Base-by-base conservation (phyloP, 768 basidiomycete species). In the Daedaleopsis nitida region DNA sequence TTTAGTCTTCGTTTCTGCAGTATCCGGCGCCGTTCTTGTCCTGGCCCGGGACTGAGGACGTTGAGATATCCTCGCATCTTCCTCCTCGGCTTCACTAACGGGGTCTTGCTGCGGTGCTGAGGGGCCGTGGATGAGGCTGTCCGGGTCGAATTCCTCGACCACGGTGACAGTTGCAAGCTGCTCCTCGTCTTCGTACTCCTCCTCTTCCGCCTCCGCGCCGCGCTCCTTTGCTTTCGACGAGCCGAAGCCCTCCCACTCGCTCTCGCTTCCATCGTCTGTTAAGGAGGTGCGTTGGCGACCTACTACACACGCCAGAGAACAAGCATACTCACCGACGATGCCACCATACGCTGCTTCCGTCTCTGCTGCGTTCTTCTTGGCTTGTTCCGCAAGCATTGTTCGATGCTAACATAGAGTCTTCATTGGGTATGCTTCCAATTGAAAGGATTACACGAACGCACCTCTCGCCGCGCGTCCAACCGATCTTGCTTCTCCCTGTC, bases 91-190 rank as follows among this genome's bases (percentile, higher is more conserved):
- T 49, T 59, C 39, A 27, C 57, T 59, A 16, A 43, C 62, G 10
- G 17, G 39, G 39, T 24, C 59, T 38, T 45, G 67, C 69, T 42
- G 66, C 54, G 21, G 63, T 52, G 66, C 47, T 32, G 60, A 21
- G 23, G 63, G 62, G 8, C 79, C 86, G 64, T 86, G 81, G 35
- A 83, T 78, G 70, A 87, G 73, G 47, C 79, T 74, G 67, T 84
- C 81, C 21, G 91, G 86, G 72, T 96, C 92, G 72, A 96, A 92
- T 72, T 97, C 93, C 71, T 97, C 92, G 14, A 92, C 87, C 52
- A 97, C 87, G 16, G 94, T 95, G 48, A 97, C 94, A 17, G 91
- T 93, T 48, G 95, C 92, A 35, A 92, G 80, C 62, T 88, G 83
- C 69, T 95, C 88, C 68, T 94, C 92, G 65, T 89, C 88, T 67